These are phyloP conservation scores for Aquilaria agallochum DNA, from an alignment of 441 rosid genomes.

Conservation along the genomic window DNA sequence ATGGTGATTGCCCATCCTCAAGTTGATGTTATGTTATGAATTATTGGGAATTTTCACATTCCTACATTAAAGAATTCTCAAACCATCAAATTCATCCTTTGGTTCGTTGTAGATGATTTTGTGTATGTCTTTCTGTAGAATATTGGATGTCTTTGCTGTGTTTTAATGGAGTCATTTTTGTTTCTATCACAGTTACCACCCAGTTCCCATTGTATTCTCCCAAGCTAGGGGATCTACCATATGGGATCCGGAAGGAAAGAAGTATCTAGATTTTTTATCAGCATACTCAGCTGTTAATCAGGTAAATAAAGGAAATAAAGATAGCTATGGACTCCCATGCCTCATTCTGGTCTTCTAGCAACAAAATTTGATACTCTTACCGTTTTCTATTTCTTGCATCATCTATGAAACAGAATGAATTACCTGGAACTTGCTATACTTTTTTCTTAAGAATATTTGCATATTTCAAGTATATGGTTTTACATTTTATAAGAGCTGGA, in stretches of 20 bases:
- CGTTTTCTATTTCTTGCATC: too few species aligned
- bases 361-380: too few species aligned
- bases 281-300: slow-evolving; percentile 97
- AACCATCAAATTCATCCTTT: not conserved
- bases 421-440: too few species aligned
- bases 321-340: not conserved
- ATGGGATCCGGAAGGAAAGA: slow-evolving; percentile 94
- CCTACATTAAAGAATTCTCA: not conserved
- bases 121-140: not conserved
- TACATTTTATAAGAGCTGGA: not conserved
- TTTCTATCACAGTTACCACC: slow-evolving; percentile 71
- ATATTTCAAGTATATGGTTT: too few species aligned
- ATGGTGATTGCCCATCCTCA: not conserved
- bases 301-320: slow-evolving; percentile 28
- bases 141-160: slow-evolving; percentile 1
- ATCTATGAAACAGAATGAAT: too few species aligned
- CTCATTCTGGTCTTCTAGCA: not conserved
- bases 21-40: not conserved
- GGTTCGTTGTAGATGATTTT: not conserved
- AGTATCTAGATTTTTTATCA: slow-evolving; percentile 86
- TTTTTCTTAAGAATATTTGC: too few species aligned
- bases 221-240: slow-evolving; percentile 74
- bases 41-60: not conserved
- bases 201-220: slow-evolving; percentile 91
- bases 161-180: slow-evolving; percentile 7